Base-by-base conservation (phyloP, 495 filamentous ascomycete genomes). In the Hypoxylon perforatum region DNA sequence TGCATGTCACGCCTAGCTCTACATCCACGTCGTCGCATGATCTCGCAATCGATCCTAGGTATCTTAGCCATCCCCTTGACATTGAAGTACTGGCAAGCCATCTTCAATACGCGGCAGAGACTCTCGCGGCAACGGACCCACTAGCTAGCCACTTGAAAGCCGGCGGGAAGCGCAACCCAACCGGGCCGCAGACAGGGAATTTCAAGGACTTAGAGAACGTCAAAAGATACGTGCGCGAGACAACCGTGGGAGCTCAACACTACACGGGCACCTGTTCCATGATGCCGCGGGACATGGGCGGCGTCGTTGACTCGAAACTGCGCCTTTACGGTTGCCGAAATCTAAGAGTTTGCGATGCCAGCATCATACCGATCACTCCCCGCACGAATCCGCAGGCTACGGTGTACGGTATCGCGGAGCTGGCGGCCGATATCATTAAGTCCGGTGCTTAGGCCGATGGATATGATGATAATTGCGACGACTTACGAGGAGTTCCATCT, bases 331-430 rank as follows among this genome's bases (percentile, higher is more conserved):
- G 80, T 0, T 73, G 74, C 0, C 65, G 42, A 12, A 76, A 76
- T 11, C 44, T 85, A 42, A 67, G 82, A 46, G 74, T 84, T 17
- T 77, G 76, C 7, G 82, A 86, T 73, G 80, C 82, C 1, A 83
- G 79, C 63, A 58, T 82, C 15, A 76, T 85, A 36, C 81, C 81
- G 0, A 53, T 81, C 22, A 56, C 73, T 9, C 54, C 76, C 0
- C 53, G 44, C 5, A 74, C 70, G 0, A 79, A 81, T 58, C 74
- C 81, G 11, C 66, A 73, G 59, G 73, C 76, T 1, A 68, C 72
- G 12, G 77, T 82, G 5, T 84, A 83, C 74, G 80, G 74, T 0
- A 70, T 82, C 35, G 82, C 80, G 0, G 82, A 85, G 25, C 25
- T 28, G 25, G 8, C 25, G 25, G 25, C 25, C 25, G 25, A 28